Base-by-base conservation (phyloP, 805 yeast species). In the Scheffersomyces amazonensis region DNA sequence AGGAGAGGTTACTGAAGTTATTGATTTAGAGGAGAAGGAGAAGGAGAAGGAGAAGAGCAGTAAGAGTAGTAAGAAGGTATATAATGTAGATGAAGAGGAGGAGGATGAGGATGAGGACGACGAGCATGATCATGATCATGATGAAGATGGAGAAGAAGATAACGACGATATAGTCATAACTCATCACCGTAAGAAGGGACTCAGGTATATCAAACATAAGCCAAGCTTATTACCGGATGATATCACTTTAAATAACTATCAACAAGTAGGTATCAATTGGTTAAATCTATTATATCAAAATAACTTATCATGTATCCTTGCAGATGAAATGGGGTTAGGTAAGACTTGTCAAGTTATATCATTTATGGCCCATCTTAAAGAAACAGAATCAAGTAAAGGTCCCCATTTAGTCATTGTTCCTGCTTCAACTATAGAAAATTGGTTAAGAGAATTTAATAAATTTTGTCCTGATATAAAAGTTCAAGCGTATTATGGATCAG, bases 291-390 rank as follows among this genome's bases (percentile, higher is more conserved):
- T 93, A 21, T 93, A 91, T 58, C 79, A 78, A 41, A 80, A 84
- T 54, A 74, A 80, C 13, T 70, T 93, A 40, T 88, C 96, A 5
- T 90, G 99, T 64, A 93, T 93, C 40, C 69, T 93, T 34, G 99
- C 99, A 0, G 99, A 93, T 65, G 99, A 93, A 59, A 93, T 93
- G 99, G 99, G 96, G 4, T 70, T 93, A 34, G 99, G 99, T 42
- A 93, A 93, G 58, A 93, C 99, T 0, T 85, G 96, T 58, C 98
- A 93, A 64, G 96, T 93, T 22, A 91, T 93, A 62, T 76, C 97
- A 6, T 93, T 93, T 56, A 66, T 93, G 55, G 89, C 98, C 1
- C 81, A 84, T 54, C 71, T 93, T 52, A 87, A 87, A 54, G 83
- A 86, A 49, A 56, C 60, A n/a, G 73, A 71, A n/a, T 56, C 60